These are phyloP conservation scores for Tuber calosporum DNA, from an alignment of 495 filamentous ascomycete species.

Conservation along the genomic window DNA sequence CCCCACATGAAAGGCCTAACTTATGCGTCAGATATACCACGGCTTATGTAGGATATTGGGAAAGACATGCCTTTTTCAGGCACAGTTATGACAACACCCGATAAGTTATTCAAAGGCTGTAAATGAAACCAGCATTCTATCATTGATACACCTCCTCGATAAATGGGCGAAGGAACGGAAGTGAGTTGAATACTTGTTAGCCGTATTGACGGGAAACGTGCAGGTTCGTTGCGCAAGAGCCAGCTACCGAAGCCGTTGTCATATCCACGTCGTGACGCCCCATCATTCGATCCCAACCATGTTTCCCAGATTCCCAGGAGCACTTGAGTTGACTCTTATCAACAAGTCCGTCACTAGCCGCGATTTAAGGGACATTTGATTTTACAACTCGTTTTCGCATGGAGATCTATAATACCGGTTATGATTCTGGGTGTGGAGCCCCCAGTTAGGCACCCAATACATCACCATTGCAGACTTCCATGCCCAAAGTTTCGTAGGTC, in stretches of 20 bases:
- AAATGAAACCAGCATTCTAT: not conserved
- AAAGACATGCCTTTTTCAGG: not conserved
- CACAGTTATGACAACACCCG: not conserved
- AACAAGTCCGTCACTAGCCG: not conserved
- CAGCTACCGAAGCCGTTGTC: not conserved
- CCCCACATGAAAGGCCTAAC: not conserved
- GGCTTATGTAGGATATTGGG: not conserved
- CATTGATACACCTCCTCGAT: not conserved
- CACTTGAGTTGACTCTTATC: not conserved
- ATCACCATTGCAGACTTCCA: not conserved
- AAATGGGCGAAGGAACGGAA: not conserved
- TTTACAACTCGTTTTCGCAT: not conserved
- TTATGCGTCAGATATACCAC: not conserved
- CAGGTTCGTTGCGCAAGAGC: not conserved
- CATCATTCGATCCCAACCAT: not conserved
- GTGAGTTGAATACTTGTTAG: not conserved
- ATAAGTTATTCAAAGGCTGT: not conserved
- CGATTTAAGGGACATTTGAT: not conserved
- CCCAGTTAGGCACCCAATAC: not conserved
- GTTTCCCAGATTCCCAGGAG: not conserved
- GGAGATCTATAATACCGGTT: not conserved
- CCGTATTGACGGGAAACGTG: not conserved
- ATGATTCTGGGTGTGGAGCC: not conserved
- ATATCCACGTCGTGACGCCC: not conserved
- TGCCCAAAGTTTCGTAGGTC: not conserved